Percentiles rank a stretch among this genome's conserved stretches.
Conservation (phyloP, 345 rosid genomes). For the Murraya koenigii region DNA sequence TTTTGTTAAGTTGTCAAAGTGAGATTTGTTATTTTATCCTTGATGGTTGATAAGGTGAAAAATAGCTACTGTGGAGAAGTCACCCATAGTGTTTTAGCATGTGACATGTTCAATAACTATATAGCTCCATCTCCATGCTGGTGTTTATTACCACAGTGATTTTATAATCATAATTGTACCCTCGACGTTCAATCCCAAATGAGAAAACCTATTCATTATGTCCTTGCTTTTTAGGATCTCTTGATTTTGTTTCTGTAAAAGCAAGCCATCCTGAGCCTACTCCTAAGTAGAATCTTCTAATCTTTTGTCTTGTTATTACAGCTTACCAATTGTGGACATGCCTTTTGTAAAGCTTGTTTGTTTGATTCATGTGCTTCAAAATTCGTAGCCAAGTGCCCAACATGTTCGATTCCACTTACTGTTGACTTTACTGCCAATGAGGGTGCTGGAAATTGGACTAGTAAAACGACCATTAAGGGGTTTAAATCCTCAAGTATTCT, state of each 20-base stretch:
- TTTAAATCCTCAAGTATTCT: slow-evolving; percentile 81
- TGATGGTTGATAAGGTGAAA: not conserved
- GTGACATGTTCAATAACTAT: not conserved
- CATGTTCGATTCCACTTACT: slow-evolving; percentile 69
- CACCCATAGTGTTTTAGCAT: not conserved
- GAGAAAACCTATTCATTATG: not conserved
- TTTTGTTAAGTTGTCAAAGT: not conserved
- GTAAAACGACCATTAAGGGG: slow-evolving; percentile 66
- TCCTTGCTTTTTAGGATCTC: not conserved
- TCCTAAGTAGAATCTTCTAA: not conserved
- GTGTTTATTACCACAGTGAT: not conserved
- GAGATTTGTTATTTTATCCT: not conserved
- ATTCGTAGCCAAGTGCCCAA: slow-evolving; percentile 54
- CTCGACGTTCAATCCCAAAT: not conserved
- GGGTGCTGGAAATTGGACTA: slow-evolving; percentile 42
- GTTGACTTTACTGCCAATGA: slow-evolving; percentile 67
- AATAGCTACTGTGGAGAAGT: not conserved
- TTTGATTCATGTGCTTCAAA: slow-evolving; percentile 61
- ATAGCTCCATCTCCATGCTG: not conserved
- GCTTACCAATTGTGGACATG: slow-evolving; percentile 81
- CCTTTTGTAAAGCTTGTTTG: slow-evolving; percentile 90
- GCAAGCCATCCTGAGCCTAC: not conserved
- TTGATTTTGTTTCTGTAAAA: not conserved
- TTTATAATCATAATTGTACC: not conserved
- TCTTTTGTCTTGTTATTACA: slow-evolving; percentile 29